Evolutionary conservation across 1,284 basidiomycete species (phyloP).

Genomic region (Leucoagaricus sp.): DNA sequence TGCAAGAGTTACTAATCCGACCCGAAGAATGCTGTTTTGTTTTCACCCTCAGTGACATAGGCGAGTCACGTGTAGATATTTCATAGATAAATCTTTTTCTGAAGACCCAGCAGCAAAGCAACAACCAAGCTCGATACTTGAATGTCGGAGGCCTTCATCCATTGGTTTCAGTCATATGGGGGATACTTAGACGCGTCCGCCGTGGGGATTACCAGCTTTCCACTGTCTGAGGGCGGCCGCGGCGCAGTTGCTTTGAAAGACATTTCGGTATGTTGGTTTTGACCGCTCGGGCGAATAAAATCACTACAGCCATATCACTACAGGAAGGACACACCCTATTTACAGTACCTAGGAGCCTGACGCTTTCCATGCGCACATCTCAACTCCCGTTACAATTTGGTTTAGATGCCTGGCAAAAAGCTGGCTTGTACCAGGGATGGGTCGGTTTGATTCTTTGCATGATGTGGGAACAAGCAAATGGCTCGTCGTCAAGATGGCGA

Average conservation of each 20-base stretch:
- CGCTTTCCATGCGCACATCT: constrained; percentile 82
- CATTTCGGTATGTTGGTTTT: constrained; percentile 56
- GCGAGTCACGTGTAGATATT: constrained; percentile 3
- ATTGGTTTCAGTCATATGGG: constrained; percentile 34
- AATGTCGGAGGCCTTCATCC: constrained; percentile 21
- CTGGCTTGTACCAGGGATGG: constrained; percentile 76
- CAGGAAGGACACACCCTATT: constrained; percentile 81
- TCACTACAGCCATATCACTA: background rate
- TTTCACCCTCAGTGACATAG: background rate
- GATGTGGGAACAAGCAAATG: constrained; percentile 88
- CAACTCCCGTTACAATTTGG: constrained; percentile 61
- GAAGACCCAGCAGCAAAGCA: too few relatives aligned
- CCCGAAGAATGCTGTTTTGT: too few relatives aligned
- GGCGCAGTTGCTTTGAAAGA: constrained; percentile 73
- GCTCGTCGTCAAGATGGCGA: constrained; percentile 62
- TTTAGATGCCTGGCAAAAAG: constrained; percentile 58
- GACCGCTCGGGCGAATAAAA: background rate
- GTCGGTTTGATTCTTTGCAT: constrained; percentile 87
- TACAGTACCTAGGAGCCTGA: constrained; percentile 76
- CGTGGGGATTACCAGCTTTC: constrained; percentile 53
- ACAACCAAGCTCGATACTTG: too few relatives aligned
- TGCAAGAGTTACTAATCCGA: too few relatives aligned
- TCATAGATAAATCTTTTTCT: background rate
- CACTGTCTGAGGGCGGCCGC: constrained; percentile 58
- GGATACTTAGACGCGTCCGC: constrained; percentile 43